A percentile compares a stretch with the other conserved stretches of the same genome.
Conservation (phyloP, 345 rosid species). For the Citrus glauca region DNA sequence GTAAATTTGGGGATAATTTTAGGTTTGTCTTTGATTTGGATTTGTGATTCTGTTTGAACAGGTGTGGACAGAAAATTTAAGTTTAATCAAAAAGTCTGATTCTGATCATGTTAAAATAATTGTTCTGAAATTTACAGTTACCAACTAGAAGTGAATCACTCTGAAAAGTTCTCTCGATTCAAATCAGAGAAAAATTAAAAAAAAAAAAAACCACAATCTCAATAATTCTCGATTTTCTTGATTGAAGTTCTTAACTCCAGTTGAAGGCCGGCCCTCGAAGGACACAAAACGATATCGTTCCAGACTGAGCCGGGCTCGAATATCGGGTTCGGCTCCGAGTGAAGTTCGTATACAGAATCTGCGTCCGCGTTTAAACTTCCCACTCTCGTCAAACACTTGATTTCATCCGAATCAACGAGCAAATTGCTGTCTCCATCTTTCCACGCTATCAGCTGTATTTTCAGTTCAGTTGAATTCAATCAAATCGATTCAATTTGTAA, state of each 20-base stretch:
- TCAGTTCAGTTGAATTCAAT: neutral
- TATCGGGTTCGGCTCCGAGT: constrained; percentile 38
- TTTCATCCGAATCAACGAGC: constrained; percentile 61
- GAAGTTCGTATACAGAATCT: constrained; percentile 63
- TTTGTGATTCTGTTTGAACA: neutral
- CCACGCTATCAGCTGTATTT: constrained; percentile 72
- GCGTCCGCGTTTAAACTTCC: constrained; percentile 52
- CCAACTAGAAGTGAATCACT: neutral
- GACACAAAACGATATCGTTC: constrained; percentile 47
- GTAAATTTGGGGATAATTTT: constrained; percentile 3
- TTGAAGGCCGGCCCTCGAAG: constrained; percentile 42
- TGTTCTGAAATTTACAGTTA: neutral
- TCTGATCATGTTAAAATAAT: neutral
- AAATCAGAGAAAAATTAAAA: neutral
- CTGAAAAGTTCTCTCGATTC: neutral
- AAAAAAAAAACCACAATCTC: neutral
- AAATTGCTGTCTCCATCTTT: constrained; percentile 61
- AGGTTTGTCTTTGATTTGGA: neutral
- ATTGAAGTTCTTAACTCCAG: constrained; percentile 38
- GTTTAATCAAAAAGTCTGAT: neutral
- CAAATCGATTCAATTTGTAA: neutral
- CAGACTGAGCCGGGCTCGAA: constrained; percentile 56
- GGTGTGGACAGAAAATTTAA: neutral
- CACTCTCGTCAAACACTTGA: constrained; percentile 43
- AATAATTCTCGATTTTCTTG: constrained; percentile 36